phyloP scores from a whole-genome alignment of 192 early-diverging fungal species.

The Polychytrium aggregatum region DNA sequence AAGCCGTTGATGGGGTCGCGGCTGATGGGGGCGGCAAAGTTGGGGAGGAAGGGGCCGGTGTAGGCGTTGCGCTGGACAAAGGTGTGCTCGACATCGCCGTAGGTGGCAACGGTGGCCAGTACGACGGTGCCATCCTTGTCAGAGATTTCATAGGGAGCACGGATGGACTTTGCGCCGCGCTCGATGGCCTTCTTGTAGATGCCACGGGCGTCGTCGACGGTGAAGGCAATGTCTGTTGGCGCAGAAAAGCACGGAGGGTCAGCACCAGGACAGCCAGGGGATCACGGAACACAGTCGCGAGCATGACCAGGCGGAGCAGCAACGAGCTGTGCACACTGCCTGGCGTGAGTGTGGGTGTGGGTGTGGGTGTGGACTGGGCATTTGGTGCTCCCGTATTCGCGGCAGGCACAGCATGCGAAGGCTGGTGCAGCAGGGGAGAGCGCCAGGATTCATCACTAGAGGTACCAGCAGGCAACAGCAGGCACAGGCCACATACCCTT shows the following conservation, averaged over 20 bases:
- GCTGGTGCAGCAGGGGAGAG: too few species aligned
- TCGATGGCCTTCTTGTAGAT: conserved; percentile 73
- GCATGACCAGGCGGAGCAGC: too few species aligned
- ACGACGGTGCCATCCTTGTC: conserved; percentile 82
- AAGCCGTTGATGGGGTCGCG: conserved; percentile 23
- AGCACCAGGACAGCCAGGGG: too few species aligned
- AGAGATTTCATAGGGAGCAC: conserved; percentile 66
- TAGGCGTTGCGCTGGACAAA: conserved; percentile 77
- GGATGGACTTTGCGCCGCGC: conserved; percentile 73
- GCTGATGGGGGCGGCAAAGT: conserved; percentile 36
- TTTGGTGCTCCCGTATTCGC: too few species aligned
- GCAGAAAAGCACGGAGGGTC: too few species aligned
- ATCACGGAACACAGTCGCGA: too few species aligned
- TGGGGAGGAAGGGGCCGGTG: conserved; percentile 80
- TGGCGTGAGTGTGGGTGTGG: too few species aligned
- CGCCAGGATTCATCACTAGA: too few species aligned
- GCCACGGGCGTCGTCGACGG: conserved; percentile 69
- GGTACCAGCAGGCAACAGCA: background rate
- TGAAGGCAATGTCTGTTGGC: conserved; percentile 73
- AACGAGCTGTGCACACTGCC: too few species aligned
- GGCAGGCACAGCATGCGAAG: too few species aligned
- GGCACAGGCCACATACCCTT: conserved; percentile 24
- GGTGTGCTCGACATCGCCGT: conserved; percentile 94
- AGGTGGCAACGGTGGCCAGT: conserved; percentile 87
- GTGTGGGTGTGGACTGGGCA: too few species aligned